Conservation (phyloP, 192 early-diverging fungal genomes). For the Phlyctochytrium planicorne region DNA sequence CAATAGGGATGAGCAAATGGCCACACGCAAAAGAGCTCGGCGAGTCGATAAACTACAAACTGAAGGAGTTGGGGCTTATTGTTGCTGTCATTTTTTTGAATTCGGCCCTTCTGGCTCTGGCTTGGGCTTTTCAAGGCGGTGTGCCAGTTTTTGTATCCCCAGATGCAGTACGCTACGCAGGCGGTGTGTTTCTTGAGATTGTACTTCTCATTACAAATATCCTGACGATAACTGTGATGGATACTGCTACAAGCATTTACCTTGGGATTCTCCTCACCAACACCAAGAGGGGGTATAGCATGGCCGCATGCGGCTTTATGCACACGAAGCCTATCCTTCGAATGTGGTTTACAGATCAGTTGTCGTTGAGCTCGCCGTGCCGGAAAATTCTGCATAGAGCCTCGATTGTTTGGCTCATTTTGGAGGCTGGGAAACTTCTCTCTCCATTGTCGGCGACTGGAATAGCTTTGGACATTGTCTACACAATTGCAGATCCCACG, state of each 20-base stretch:
- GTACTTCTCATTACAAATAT: constrained; percentile 13
- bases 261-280: constrained; percentile 11
- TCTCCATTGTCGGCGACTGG: constrained; percentile 22
- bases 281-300: constrained; percentile 6
- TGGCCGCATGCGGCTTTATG: constrained; percentile 24
- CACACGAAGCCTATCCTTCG: constrained; percentile 14
- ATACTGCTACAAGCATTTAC: constrained; percentile 3
- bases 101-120: constrained; percentile 1
- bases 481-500: constrained; percentile 8
- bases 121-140: background rate
- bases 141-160: constrained; percentile 5
- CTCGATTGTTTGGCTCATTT: constrained; percentile 14
- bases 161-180: background rate
- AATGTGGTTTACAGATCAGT: constrained; percentile 8
- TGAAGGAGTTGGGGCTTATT: background rate
- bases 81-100: constrained; percentile 8
- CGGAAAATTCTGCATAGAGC: constrained; percentile 14
- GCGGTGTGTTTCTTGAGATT: constrained; percentile 17
- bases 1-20: constrained; percentile 3
- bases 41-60: constrained; percentile 13
- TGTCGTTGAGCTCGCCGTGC: constrained; percentile 21
- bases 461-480: background rate
- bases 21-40: constrained; percentile 19
- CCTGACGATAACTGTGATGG: constrained; percentile 9
- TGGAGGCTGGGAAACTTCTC: constrained; percentile 12